Evolutionary conservation across 495 filamentous ascomycete genomes (phyloP).

Genomic region (Margaritispora aquatica): DNA sequence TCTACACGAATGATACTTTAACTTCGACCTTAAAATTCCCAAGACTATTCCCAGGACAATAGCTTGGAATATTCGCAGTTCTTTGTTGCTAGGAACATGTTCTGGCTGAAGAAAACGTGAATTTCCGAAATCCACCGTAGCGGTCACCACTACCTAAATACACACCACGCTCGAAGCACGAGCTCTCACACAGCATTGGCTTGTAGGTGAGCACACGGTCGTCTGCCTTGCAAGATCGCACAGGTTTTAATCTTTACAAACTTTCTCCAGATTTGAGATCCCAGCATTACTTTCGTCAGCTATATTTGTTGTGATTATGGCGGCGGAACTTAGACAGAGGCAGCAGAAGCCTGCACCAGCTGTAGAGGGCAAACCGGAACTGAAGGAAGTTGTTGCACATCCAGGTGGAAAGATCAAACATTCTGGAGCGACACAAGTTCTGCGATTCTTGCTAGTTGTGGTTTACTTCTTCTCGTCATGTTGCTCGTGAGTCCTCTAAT

Average conservation of each 20-base stretch:
- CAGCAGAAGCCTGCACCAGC: constrained; percentile 1
- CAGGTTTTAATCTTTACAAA: not conserved
- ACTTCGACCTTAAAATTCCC: too few relatives aligned
- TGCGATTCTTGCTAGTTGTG: constrained; percentile 56
- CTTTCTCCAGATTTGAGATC: not conserved
- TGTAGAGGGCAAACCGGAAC: not conserved
- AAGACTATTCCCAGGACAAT: too few relatives aligned
- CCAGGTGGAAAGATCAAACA: constrained; percentile 64
- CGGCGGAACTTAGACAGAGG: constrained; percentile 15
- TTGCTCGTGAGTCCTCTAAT: constrained; percentile 17
- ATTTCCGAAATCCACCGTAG: too few relatives aligned
- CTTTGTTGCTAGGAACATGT: not conserved
- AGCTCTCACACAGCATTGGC: not conserved
- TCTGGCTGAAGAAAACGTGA: too few relatives aligned
- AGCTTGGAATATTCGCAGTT: too few relatives aligned
- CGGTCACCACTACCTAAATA: too few relatives aligned
- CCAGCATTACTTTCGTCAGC: not conserved
- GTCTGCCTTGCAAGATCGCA: not conserved
- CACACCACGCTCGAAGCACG: not conserved
- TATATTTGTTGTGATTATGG: constrained; percentile 10
- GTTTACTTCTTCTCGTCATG: constrained; percentile 55
- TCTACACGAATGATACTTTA: too few relatives aligned
- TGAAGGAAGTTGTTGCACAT: constrained; percentile 29
- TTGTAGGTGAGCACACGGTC: not conserved
- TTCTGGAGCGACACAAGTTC: constrained; percentile 54